A percentile compares a stretch with the other conserved stretches of the same genome.
These are phyloP conservation scores for Chlorella sp. DNA, from an alignment of 139 green algal genomes.

Conservation along the genomic window DNA sequence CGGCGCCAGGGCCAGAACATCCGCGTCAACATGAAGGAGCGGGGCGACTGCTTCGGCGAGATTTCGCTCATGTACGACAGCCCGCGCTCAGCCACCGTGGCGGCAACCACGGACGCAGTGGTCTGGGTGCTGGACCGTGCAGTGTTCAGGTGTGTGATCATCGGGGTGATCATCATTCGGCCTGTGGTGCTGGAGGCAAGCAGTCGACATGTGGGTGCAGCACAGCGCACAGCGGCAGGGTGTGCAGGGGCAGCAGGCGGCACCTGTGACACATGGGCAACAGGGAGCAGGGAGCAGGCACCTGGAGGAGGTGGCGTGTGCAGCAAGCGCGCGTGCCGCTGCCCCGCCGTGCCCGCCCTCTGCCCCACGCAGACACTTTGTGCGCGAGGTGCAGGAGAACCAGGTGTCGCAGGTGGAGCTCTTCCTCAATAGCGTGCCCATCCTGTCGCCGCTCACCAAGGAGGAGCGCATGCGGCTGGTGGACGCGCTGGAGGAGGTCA, in stretches of 20 bases:
- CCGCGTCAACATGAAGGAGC: slow-evolving; percentile 83
- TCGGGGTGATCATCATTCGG: too few species aligned
- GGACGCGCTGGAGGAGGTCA: slow-evolving; percentile 66
- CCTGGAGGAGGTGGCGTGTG: too few species aligned
- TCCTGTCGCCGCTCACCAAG: slow-evolving; percentile 64
- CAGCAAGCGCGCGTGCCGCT: too few species aligned
- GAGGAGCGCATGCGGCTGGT: slow-evolving; percentile 79
- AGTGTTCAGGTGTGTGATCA: slow-evolving; percentile 69
- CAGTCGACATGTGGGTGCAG: too few species aligned
- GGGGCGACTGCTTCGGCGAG: slow-evolving; percentile 86
- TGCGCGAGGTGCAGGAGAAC: slow-evolving; percentile 59
- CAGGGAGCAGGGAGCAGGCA: too few species aligned
- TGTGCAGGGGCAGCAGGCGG: too few species aligned
- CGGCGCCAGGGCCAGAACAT: slow-evolving; percentile 78
- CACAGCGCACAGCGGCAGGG: too few species aligned
- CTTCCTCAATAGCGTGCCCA: slow-evolving; percentile 86
- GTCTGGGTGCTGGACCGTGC: slow-evolving; percentile 90
- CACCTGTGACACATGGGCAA: too few species aligned
- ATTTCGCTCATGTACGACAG: slow-evolving; percentile 88
- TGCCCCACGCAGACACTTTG: slow-evolving; percentile 65
- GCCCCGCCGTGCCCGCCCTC: too few species aligned
- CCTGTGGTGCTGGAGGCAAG: too few species aligned
- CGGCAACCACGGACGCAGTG: slow-evolving; percentile 67
- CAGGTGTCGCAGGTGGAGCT: slow-evolving; percentile 74
- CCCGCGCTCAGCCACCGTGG: slow-evolving; percentile 81